Conservation (phyloP, 768 basidiomycete species). For the Roridomyces roridus region DNA sequence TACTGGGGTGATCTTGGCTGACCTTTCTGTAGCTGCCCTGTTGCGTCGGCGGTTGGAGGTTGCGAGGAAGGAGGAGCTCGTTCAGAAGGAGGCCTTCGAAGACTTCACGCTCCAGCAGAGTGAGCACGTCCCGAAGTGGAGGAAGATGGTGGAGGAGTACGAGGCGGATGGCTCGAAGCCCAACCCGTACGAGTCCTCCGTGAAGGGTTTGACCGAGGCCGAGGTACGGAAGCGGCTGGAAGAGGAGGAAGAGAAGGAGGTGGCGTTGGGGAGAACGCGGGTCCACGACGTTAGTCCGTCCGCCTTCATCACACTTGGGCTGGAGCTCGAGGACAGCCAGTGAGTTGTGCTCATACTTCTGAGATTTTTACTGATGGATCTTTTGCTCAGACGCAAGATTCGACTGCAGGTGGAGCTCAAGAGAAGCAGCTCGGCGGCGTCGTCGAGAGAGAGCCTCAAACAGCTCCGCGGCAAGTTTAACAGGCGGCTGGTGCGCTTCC, state of each 20-base stretch:
- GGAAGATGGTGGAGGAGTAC: constrained; percentile 2
- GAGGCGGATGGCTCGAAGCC: constrained; percentile 1
- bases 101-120: not conserved
- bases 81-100: not conserved
- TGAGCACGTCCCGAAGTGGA: not conserved
- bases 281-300: not conserved
- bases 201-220: not conserved
- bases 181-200: not conserved
- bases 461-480: not conserved
- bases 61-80: not conserved
- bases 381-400: constrained; percentile 2
- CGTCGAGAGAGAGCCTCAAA: not conserved
- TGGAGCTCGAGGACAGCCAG: constrained; percentile 1
- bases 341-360: no score
- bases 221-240: not conserved
- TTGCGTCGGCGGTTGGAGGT: not conserved
- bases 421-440: not conserved
- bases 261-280: not conserved
- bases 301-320: not conserved
- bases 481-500: not conserved
- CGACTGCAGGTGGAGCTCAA: not conserved
- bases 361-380: not conserved
- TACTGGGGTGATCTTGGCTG: not conserved
- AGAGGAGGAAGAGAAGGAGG: not conserved
- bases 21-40: not conserved